Evolutionary conservation across 305 asterid genomes (phyloP).

Genomic region (Fraxinus nigra): DNA sequence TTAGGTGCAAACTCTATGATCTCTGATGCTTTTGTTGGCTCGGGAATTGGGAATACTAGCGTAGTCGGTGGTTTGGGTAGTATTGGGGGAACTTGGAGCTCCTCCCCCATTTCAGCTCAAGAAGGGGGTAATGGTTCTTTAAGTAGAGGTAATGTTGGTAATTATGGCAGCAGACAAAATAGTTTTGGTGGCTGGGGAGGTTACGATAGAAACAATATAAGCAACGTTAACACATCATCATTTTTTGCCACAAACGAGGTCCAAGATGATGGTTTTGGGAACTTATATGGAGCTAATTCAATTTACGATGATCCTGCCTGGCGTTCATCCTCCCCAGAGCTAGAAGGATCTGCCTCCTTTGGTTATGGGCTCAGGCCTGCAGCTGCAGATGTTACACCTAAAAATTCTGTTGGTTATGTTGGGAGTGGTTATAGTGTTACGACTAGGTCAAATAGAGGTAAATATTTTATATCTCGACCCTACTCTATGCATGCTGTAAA

Average conservation of each 20-base stretch:
- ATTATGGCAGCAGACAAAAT: slow-evolving; percentile 35
- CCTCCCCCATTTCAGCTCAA: slow-evolving; percentile 47
- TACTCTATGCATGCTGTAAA: background rate
- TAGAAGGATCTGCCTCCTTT: slow-evolving; percentile 38
- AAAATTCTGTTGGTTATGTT: slow-evolving; percentile 42
- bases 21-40: slow-evolving; percentile 41
- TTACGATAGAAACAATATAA: slow-evolving; percentile 42
- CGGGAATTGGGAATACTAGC: slow-evolving; percentile 45
- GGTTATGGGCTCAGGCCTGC: slow-evolving; percentile 37
- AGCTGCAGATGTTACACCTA: slow-evolving; percentile 29
- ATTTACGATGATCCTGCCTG: slow-evolving; percentile 42
- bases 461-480: background rate
- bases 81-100: slow-evolving; percentile 68
- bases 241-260: slow-evolving; percentile 39
- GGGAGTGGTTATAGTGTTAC: slow-evolving; percentile 43
- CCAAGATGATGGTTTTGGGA: slow-evolving; percentile 42
- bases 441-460: slow-evolving; percentile 57
- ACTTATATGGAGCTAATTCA: slow-evolving; percentile 47
- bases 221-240: slow-evolving; percentile 36
- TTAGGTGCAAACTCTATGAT: slow-evolving; percentile 33
- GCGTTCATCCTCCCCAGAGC: slow-evolving; percentile 46
- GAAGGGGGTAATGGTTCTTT: slow-evolving; percentile 44
- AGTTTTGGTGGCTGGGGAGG: slow-evolving; percentile 37
- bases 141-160: slow-evolving; percentile 30
- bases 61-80: slow-evolving; percentile 48